Percentiles rank a stretch among this genome's conserved stretches.
Conservation (phyloP, 1,139 yeast genomes). For the Scheffersomyces quercinus region DNA sequence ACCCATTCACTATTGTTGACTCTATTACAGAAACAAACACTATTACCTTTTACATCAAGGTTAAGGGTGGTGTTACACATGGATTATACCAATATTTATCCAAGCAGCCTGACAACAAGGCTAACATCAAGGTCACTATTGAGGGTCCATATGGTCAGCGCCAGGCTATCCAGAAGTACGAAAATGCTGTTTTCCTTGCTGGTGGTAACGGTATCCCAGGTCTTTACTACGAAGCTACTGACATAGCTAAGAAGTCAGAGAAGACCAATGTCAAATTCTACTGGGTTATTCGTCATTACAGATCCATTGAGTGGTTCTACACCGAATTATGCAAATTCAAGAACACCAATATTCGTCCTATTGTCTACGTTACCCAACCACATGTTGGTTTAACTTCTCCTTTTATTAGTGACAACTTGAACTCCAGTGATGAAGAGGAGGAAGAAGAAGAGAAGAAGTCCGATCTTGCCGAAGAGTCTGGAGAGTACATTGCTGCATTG, state of each 20-base stretch:
- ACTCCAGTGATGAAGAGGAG: conserved; percentile 6
- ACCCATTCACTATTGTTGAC: conserved; percentile 54
- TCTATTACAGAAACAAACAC: conserved; percentile 27
- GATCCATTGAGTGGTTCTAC: conserved; percentile 31
- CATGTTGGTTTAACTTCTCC: conserved; percentile 21
- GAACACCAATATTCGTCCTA: conserved; percentile 32
- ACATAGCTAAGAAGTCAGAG: conserved; percentile 17
- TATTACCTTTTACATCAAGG: conserved; percentile 36
- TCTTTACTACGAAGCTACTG: conserved; percentile 33
- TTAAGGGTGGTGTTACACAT: conserved; percentile 41
- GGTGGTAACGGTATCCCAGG: conserved; percentile 80
- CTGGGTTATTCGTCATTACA: conserved; percentile 50
- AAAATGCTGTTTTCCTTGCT: conserved; percentile 52
- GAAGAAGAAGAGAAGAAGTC: conserved; percentile 15
- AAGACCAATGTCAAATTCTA: conserved; percentile 34
- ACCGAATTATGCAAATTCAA: conserved; percentile 26
- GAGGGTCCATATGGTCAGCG: conserved; percentile 47
- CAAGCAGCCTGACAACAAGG: conserved; percentile 46
- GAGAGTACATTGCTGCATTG: conserved; percentile 13
- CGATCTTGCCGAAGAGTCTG: conserved; percentile 11
- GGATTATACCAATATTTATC: conserved; percentile 39
- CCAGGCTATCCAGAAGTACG: conserved; percentile 46
- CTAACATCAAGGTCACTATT: conserved; percentile 31
- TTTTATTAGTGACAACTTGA: conserved; percentile 7
- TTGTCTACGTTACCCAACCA: conserved; percentile 33